Percentiles rank a stretch among this genome's conserved stretches.
These are phyloP conservation scores for Neofusicoccum kwambonambiense DNA, from an alignment of 2,329 filamentous ascomycete species.

Conservation along the genomic window DNA sequence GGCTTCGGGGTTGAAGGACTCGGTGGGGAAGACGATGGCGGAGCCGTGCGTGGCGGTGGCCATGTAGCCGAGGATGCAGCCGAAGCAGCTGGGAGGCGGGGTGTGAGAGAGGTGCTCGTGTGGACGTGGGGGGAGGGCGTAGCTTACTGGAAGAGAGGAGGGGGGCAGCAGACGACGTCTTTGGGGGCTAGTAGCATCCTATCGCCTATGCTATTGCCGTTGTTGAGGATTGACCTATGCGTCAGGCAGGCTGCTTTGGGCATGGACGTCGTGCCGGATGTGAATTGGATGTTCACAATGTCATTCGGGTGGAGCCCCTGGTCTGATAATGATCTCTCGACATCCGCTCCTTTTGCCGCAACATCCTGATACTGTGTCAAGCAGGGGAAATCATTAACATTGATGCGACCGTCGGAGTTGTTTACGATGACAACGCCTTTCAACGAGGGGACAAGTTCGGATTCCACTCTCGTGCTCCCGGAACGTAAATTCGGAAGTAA, in stretches of 20 bases:
- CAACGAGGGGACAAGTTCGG: conserved; percentile 65
- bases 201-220: conserved; percentile 78
- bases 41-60: conserved; percentile 83
- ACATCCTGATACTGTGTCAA: conserved; percentile 46
- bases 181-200: conserved; percentile 75
- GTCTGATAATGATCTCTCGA: conserved; percentile 36
- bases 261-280: conserved; percentile 85
- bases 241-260: conserved; percentile 91
- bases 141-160: conserved; percentile 52
- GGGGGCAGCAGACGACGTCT: conserved; percentile 68
- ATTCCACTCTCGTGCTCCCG: conserved; percentile 44
- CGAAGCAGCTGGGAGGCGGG: conserved; percentile 65
- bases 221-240: conserved; percentile 87
- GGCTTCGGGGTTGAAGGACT: conserved; percentile 79
- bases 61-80: conserved; percentile 91
- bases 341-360: background rate
- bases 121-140: background rate
- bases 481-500: conserved; percentile 50
- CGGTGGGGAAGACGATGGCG: conserved; percentile 78
- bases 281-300: conserved; percentile 94
- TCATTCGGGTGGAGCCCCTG: conserved; percentile 60
- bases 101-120: conserved; percentile 6
- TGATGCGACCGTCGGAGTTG: conserved; percentile 63
- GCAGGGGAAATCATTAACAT: conserved; percentile 36
- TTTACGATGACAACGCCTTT: conserved; percentile 73